These are phyloP conservation scores for Colletotrichum cordylinicola DNA, from an alignment of 2,329 filamentous ascomycete genomes.

Conservation along the genomic window DNA sequence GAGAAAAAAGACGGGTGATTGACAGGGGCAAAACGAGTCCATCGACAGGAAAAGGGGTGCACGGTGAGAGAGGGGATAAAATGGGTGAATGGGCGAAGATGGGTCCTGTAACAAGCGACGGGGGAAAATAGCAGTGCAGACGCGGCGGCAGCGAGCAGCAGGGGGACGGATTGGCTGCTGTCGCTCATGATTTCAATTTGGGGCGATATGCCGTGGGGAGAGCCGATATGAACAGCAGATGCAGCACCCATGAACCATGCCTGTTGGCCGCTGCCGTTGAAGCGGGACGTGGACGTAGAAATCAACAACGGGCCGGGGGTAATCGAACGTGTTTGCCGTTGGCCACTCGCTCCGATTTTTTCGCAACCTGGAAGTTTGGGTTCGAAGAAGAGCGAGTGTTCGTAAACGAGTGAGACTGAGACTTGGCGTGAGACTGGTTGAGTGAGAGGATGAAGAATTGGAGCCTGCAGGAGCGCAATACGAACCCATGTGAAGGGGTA, in stretches of 20 bases:
- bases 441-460: background rate
- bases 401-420: background rate
- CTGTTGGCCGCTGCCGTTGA: background rate
- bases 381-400: background rate
- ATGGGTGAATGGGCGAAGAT: background rate
- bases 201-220: slow-evolving; percentile 1
- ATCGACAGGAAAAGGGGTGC: background rate
- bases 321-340: background rate
- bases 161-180: slow-evolving; percentile 11
- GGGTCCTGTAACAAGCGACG: slow-evolving; percentile 4
- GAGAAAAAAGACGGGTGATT: background rate
- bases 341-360: background rate
- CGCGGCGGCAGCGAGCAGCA: slow-evolving; percentile 2
- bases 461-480: background rate
- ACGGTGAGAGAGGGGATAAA: slow-evolving; percentile 1
- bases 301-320: background rate
- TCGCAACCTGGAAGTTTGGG: background rate
- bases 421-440: background rate
- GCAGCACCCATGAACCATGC: slow-evolving; percentile 5
- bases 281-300: background rate
- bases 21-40: background rate
- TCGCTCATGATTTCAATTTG: slow-evolving; percentile 16
- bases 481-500: background rate
- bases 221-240: background rate
- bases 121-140: background rate